Evolutionary conservation across 768 basidiomycete genomes (phyloP).

Genomic region (Suillus discolor): DNA sequence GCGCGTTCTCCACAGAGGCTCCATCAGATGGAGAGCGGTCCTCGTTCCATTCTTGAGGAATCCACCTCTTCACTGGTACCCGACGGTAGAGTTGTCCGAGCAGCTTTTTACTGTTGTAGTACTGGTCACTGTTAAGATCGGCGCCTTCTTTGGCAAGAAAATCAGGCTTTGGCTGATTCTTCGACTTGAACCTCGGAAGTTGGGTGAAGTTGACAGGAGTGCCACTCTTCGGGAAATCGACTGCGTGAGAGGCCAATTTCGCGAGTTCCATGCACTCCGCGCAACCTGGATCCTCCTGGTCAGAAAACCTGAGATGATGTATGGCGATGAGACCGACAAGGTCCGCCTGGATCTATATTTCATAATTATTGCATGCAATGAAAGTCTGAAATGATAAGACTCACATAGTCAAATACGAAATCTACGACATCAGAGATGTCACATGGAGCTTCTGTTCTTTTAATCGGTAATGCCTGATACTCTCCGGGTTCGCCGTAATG

Average conservation of each 20-base stretch:
- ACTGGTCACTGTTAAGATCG: conserved; percentile 22
- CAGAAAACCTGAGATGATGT: conserved; percentile 46
- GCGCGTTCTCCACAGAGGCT: conserved; percentile 25
- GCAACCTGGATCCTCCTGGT: conserved; percentile 38
- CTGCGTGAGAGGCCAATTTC: conserved; percentile 47
- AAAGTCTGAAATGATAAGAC: conserved; percentile 16
- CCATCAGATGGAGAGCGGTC: conserved; percentile 29
- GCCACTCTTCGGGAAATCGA: conserved; percentile 51
- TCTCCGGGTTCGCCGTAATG: conserved; percentile 34
- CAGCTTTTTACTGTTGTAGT: conserved; percentile 44
- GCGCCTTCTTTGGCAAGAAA: conserved; percentile 46
- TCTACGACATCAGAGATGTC: conserved; percentile 46
- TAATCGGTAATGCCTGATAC: conserved; percentile 41
- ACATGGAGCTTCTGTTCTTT: conserved; percentile 33
- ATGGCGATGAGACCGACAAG: conserved; percentile 44
- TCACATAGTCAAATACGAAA: conserved; percentile 50
- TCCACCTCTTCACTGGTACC: conserved; percentile 39
- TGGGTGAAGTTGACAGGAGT: conserved; percentile 38
- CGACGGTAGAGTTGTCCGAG: conserved; percentile 49
- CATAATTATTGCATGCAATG: background rate
- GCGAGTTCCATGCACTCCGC: conserved; percentile 43
- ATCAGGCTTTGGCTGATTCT: conserved; percentile 37
- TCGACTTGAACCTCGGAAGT: conserved; percentile 33
- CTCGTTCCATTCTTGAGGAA: conserved; percentile 25
- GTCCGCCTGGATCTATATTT: conserved; percentile 39